Conservation (phyloP, 2,329 filamentous ascomycete species). For the Hypoxylon sp. region DNA sequence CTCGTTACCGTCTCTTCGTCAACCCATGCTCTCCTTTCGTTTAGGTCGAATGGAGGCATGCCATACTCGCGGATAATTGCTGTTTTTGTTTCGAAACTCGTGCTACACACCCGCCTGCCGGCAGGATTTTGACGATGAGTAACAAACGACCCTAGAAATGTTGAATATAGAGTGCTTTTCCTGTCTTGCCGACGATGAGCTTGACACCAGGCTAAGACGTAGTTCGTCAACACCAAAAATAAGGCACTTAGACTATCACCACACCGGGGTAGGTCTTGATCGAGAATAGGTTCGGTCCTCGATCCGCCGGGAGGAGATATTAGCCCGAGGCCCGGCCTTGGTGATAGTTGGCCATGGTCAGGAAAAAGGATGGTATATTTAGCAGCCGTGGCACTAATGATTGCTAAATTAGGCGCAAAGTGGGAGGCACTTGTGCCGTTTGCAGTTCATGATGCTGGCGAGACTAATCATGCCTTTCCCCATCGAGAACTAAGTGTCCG, state of each 20-base stretch:
- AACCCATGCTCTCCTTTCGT: slow-evolving; percentile 1
- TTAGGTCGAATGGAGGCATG: slow-evolving; percentile 2
- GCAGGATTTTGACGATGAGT: no score
- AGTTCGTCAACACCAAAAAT: background rate
- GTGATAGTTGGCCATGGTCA: background rate
- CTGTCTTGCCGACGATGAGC: background rate
- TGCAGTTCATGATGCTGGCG: background rate
- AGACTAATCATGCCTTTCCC: slow-evolving; percentile 25
- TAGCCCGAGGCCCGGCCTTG: background rate
- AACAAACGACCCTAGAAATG: no score
- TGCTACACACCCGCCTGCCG: background rate
- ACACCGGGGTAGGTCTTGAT: slow-evolving; percentile 5
- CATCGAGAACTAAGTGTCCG: slow-evolving; percentile 21
- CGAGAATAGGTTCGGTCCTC: background rate
- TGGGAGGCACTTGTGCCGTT: slow-evolving; percentile 4
- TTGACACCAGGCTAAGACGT: background rate
- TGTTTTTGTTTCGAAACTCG: background rate
- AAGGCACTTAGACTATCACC: background rate
- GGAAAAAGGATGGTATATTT: slow-evolving; percentile 1
- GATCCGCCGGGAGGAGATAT: background rate
- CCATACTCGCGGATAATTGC: background rate
- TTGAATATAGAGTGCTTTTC: background rate
- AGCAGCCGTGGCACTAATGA: background rate
- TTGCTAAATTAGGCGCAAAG: slow-evolving; percentile 23
- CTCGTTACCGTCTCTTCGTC: slow-evolving; percentile 5